Conservation (phyloP, 306 rosid genomes). For the apple (Malus domestica) region DNA sequence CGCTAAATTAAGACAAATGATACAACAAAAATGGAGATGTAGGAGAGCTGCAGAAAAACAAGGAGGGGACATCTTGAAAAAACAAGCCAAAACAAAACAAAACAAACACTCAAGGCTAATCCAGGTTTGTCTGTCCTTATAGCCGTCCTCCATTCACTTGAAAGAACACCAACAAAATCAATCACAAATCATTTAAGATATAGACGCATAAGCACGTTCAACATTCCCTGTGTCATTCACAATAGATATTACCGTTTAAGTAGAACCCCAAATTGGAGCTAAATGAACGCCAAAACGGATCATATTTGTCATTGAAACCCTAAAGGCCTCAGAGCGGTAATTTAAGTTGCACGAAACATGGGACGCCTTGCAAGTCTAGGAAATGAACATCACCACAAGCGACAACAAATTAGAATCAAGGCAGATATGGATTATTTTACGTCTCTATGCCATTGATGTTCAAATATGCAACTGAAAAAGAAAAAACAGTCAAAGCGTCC, state of each 20-base stretch:
- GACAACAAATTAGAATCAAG: not conserved
- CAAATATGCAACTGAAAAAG: not conserved
- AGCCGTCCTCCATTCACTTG: too few species aligned
- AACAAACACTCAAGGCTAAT: not conserved
- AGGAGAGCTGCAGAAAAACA: not conserved
- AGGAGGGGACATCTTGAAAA: not conserved
- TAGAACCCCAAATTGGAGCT: not conserved
- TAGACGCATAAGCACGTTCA: not conserved
- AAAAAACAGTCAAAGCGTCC: constrained; percentile 17
- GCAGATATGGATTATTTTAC: not conserved
- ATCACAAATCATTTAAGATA: not conserved
- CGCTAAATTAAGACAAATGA: not conserved
- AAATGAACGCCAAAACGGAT: not conserved
- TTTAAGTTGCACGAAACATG: not conserved
- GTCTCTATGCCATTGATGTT: not conserved
- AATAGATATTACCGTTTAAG: not conserved
- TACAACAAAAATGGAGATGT: not conserved
- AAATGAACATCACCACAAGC: not conserved
- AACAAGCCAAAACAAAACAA: not conserved
- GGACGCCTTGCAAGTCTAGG: not conserved
- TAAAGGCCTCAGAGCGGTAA: not conserved
- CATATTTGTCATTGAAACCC: not conserved
- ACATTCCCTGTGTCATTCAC: not conserved
- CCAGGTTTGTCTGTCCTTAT: too few species aligned
- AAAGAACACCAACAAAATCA: not conserved